Percentiles rank a stretch among this genome's conserved stretches.
These are phyloP conservation scores for Phytophthora meadii DNA, from an alignment of 352 stramenopile genomes.

Conservation along the genomic window DNA sequence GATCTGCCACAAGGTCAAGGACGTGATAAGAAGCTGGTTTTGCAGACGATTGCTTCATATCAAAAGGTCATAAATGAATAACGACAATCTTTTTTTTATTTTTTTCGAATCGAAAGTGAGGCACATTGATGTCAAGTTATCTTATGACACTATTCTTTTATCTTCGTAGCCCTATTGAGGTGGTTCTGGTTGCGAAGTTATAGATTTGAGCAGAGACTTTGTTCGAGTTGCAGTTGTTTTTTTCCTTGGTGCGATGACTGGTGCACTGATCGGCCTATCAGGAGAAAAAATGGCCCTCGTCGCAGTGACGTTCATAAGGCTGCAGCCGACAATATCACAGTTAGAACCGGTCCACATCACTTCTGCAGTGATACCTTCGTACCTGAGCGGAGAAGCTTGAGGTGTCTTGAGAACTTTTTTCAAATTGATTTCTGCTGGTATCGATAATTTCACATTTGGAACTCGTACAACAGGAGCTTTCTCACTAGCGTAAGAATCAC, in stretches of 20 bases:
- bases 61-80: too few species aligned
- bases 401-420: conserved; percentile 23
- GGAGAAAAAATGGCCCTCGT: conserved; percentile 43
- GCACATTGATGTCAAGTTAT: too few species aligned
- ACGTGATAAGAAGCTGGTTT: too few species aligned
- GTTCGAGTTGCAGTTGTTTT: conserved; percentile 30
- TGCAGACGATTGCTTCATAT: too few species aligned
- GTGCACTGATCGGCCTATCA: conserved; percentile 63
- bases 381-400: conserved; percentile 40
- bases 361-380: neutral
- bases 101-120: too few species aligned
- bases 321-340: neutral
- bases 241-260: conserved; percentile 52
- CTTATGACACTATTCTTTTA: too few species aligned
- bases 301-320: conserved; percentile 52
- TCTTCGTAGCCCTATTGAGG: conserved; percentile 11
- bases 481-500: conserved; percentile 31
- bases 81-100: too few species aligned
- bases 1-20: too few species aligned
- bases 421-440: conserved; percentile 5
- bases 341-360: neutral
- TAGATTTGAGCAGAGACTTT: conserved; percentile 27
- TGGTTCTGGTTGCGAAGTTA: conserved; percentile 13
- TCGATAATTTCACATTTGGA: conserved; percentile 24
- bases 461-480: conserved; percentile 25